Evolutionary conservation across 306 rosid species (phyloP).

Genomic region (Cicer pinnatifidum): DNA sequence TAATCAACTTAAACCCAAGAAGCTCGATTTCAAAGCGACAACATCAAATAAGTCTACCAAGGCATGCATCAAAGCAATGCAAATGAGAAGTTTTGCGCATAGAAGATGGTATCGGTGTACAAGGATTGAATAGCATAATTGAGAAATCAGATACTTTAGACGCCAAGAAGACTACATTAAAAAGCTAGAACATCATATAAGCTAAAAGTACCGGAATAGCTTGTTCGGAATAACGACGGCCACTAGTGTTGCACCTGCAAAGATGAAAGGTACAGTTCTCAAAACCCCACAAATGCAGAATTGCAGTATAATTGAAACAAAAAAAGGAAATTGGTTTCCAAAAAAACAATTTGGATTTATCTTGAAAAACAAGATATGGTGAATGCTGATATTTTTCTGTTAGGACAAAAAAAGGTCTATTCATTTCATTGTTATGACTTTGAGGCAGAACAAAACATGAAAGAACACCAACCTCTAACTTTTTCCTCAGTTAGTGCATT

Average conservation of each 20-base stretch:
- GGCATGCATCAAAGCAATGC: conserved; percentile 9
- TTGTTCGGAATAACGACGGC: conserved; percentile 91
- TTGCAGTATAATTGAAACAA: conserved; percentile 14
- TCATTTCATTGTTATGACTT: conserved; percentile 6
- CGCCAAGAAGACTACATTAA: neutral
- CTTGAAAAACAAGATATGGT: conserved; percentile 8
- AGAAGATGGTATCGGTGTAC: conserved; percentile 2
- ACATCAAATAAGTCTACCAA: neutral
- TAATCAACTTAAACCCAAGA: conserved; percentile 38
- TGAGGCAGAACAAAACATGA: conserved; percentile 31
- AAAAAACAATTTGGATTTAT: conserved; percentile 9
- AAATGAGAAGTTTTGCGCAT: conserved; percentile 34
- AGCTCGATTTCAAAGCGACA: conserved; percentile 29
- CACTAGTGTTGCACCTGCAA: conserved; percentile 90
- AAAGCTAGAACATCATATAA: conserved; percentile 6
- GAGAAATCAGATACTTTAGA: conserved; percentile 30
- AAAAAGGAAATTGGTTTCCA: neutral
- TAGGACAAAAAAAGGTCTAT: neutral
- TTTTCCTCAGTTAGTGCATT: conserved; percentile 77
- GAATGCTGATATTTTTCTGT: neutral
- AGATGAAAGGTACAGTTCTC: conserved; percentile 27
- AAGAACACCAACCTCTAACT: conserved; percentile 68
- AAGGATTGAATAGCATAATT: conserved; percentile 1
- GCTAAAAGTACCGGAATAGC: conserved; percentile 77
- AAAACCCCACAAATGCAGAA: conserved; percentile 23